Base-by-base conservation (phyloP, 179 eudicot genomes). In the Beta corolliflora region DNA sequence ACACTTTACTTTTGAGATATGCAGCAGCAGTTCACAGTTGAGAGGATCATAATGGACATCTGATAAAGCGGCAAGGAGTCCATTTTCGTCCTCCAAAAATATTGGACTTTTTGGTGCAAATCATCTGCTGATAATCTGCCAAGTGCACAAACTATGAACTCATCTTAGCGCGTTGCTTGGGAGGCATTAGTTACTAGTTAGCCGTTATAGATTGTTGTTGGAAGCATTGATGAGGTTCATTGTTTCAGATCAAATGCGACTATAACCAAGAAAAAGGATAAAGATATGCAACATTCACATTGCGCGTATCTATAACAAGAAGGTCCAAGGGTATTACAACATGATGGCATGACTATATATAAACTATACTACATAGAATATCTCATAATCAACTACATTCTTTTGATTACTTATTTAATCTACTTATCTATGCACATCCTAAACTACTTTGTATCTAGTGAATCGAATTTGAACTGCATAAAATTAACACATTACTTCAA, bases 161-260 rank as follows among this genome's bases (percentile, higher is more conserved):
- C 3, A 77, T 41, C n/a, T 41, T 56, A 9, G 63, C 1, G 19
- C 53, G 60, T 48, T 7, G 53, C 48, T 65, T 54, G 19, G 13
- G 52, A 52, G 58, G n/a, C 36, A 81, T 68, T 78, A 41, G 82
- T 70, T 81, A 81, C 60, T 78, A 41, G 82, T 70, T 81, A 81
- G 84, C 84, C 73, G 82, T 81, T 84, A 52, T 56, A 55, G 9
- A 84, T 81, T 52, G 84, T 53, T 52, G 84, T 53, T 74, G 79
- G 53, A 60, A 19, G 80, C 82, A 78, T 81, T 81, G 60, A 81
- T 80, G 67, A 67, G 36, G 41, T n/a, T 64, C 16, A 65, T 73
- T 63, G 52, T 74, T 23, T 64, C 41, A 29, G 36, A 80, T 80
- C 82, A 80, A 25, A 80, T 80, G 77, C 55, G 77, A 72, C 60